A percentile compares a stretch with the other conserved stretches of the same genome.
These are phyloP conservation scores for Taiozyma sp. DNA, from an alignment of 1,139 yeast genomes.

Conservation along the genomic window DNA sequence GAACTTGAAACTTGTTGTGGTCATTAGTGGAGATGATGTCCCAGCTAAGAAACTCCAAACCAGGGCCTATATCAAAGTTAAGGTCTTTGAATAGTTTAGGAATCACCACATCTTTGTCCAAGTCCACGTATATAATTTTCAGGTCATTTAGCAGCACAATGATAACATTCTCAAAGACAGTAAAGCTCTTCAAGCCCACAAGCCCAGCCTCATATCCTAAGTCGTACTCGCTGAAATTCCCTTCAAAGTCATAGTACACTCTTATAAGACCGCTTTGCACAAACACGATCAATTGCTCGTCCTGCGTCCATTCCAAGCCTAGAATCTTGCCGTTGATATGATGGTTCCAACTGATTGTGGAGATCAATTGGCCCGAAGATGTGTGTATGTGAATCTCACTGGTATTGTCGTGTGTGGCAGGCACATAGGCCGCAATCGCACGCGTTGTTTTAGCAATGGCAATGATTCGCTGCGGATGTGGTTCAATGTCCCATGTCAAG, in stretches of 20 bases:
- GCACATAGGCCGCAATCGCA: conserved; percentile 18
- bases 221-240: conserved; percentile 17
- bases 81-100: conserved; percentile 13
- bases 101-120: conserved; percentile 6
- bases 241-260: conserved; percentile 59
- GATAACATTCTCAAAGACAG: conserved; percentile 28
- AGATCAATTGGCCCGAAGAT: conserved; percentile 19
- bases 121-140: conserved; percentile 10
- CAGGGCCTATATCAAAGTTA: conserved; percentile 2
- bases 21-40: conserved; percentile 7
- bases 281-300: conserved; percentile 60
- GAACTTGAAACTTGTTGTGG: conserved; percentile 3
- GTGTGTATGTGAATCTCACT: conserved; percentile 14
- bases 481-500: conserved; percentile 21
- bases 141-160: conserved; percentile 23
- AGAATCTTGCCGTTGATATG: conserved; percentile 50
- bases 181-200: conserved; percentile 18
- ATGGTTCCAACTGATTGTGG: conserved; percentile 23
- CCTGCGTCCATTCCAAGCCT: conserved; percentile 49
- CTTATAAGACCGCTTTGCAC: conserved; percentile 54
- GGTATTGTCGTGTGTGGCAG: conserved; percentile 4
- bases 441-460: conserved; percentile 19
- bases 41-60: conserved; percentile 17
- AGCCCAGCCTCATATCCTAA: conserved; percentile 7
- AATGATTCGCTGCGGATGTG: conserved; percentile 9